Conservation (phyloP, 371 early-diverging fungal genomes). For the Syncephalastrum monosporum region DNA sequence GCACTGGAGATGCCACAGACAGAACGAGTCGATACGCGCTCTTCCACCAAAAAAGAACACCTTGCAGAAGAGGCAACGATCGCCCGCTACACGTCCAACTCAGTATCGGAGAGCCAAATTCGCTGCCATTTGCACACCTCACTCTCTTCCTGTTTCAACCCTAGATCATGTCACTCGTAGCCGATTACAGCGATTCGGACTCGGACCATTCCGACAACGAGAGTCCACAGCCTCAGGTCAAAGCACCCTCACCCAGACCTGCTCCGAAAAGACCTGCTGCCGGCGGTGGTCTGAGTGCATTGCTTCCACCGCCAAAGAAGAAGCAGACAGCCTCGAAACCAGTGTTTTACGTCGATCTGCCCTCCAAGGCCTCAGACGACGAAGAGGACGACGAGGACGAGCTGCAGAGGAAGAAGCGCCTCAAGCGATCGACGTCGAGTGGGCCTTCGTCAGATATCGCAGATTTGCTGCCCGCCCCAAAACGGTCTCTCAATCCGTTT, state of each 20-base stretch:
- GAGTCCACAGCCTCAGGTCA: background rate
- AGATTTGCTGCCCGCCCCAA: slow-evolving; percentile 35
- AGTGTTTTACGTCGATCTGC: slow-evolving; percentile 34
- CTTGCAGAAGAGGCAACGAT: too few species aligned
- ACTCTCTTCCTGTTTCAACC: too few species aligned
- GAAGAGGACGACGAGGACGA: slow-evolving; percentile 27
- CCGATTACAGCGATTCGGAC: slow-evolving; percentile 20
- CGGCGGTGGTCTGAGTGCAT: slow-evolving; percentile 9
- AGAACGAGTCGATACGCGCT: too few species aligned
- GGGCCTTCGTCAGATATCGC: slow-evolving; percentile 20
- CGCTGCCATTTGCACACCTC: too few species aligned
- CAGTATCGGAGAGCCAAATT: too few species aligned
- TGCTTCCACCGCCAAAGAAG: slow-evolving; percentile 21
- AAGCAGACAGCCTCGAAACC: slow-evolving; percentile 13
- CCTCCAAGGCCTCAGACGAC: slow-evolving; percentile 14
- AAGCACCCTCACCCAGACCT: background rate
- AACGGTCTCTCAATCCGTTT: slow-evolving; percentile 17
- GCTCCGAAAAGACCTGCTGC: background rate
- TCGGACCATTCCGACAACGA: slow-evolving; percentile 19
- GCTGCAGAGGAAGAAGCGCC: slow-evolving; percentile 18
- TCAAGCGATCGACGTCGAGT: slow-evolving; percentile 11
- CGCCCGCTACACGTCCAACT: too few species aligned
- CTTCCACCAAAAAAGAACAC: too few species aligned
- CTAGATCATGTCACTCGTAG: slow-evolving; percentile 16
- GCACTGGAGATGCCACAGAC: too few species aligned